phyloP scores from a whole-genome alignment of 176 grass and related monocot species.

The Oryza glaberrima region DNA sequence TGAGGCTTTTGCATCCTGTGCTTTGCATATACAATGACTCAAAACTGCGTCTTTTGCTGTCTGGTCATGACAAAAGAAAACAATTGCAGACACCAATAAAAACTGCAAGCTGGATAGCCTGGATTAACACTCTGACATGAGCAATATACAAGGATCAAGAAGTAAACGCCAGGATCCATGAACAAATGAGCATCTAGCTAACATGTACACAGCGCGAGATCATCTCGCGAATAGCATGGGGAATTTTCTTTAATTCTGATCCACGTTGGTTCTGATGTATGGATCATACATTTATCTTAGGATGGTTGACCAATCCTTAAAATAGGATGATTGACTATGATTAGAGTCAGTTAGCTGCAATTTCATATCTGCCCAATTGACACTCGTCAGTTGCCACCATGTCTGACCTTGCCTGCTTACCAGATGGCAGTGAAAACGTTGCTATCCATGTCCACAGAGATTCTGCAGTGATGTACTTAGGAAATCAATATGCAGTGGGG shows the following conservation, averaged over 20 bases:
- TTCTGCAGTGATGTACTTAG: not conserved
- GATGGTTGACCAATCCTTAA: conserved; percentile 25
- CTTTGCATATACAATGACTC: conserved; percentile 24
- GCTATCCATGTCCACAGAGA: not conserved
- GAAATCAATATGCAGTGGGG: not conserved
- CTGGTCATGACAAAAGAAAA: not conserved
- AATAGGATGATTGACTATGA: not conserved
- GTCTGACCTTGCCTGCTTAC: conserved; percentile 1
- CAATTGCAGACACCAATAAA: not conserved
- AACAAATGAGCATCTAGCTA: not conserved
- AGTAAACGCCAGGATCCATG: not conserved
- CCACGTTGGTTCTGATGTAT: not conserved
- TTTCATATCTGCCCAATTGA: not conserved
- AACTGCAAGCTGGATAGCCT: conserved; percentile 4
- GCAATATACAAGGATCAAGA: not conserved
- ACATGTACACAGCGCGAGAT: not conserved
- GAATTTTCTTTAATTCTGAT: not conserved
- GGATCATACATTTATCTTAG: not conserved
- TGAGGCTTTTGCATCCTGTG: not conserved
- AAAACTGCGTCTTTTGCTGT: not conserved
- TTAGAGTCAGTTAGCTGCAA: not conserved
- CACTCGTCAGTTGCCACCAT: not conserved
- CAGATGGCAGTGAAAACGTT: not conserved
- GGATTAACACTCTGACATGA: not conserved
- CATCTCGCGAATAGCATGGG: not conserved